phyloP scores from a whole-genome alignment of 2,329 filamentous ascomycete genomes.

The Ophiostoma sp. region DNA sequence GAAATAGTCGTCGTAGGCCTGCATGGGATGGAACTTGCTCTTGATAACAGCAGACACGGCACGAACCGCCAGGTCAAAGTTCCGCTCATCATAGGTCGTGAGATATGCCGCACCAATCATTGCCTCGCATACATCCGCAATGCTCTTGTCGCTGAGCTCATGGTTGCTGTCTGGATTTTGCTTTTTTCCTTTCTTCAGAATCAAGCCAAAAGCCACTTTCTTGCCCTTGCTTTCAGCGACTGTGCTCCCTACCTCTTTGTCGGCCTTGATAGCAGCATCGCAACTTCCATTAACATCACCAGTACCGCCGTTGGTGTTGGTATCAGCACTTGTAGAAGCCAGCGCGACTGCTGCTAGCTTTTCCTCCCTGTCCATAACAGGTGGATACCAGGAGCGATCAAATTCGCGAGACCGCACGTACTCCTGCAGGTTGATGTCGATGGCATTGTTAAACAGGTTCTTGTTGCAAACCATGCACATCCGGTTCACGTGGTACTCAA shows the following conservation, averaged over 20 bases:
- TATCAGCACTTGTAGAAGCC: background rate
- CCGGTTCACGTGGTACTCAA: constrained; percentile 79
- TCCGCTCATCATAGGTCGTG: constrained; percentile 38
- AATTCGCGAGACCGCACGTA: constrained; percentile 82
- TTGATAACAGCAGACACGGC: constrained; percentile 66
- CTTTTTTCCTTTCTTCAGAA: constrained; percentile 65
- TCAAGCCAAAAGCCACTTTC: constrained; percentile 47
- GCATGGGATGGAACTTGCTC: constrained; percentile 63
- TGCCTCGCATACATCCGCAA: constrained; percentile 92
- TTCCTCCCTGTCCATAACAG: constrained; percentile 33
- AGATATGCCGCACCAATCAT: constrained; percentile 80
- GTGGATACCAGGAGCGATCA: constrained; percentile 83
- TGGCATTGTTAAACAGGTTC: constrained; percentile 75
- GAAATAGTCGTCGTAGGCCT: constrained; percentile 67
- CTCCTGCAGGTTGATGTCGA: constrained; percentile 59
- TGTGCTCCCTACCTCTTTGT: background rate
- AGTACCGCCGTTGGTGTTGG: background rate
- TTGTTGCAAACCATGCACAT: constrained; percentile 90
- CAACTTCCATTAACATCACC: background rate
- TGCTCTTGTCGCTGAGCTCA: constrained; percentile 74
- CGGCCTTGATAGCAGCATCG: background rate
- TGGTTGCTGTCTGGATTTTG: constrained; percentile 53
- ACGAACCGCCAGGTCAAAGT: constrained; percentile 54
- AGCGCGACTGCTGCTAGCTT: constrained; percentile 2
- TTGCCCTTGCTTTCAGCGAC: background rate